These are phyloP conservation scores for Rhodomyrtus psidioides DNA, from an alignment of 441 rosid genomes.

Conservation along the genomic window DNA sequence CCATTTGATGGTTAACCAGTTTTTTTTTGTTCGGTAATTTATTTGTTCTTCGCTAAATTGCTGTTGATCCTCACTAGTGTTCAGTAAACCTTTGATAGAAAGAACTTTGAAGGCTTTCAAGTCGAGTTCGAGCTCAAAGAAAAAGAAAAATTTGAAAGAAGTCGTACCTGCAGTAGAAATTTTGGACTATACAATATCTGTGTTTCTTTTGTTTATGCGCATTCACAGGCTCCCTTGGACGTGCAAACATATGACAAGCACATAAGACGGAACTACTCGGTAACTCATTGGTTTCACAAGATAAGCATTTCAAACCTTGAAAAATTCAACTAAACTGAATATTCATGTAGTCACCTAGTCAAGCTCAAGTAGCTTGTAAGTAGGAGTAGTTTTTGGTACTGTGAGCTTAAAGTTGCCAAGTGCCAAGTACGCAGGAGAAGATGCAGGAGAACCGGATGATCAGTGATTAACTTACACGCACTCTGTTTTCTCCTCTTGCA, in stretches of 20 bases:
- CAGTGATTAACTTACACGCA: not conserved
- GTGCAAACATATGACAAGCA: not conserved
- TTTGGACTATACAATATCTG: not conserved
- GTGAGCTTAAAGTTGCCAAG: not conserved
- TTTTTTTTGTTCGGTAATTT: not conserved
- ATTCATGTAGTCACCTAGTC: not conserved
- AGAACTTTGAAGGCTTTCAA: not conserved
- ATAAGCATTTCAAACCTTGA: not conserved
- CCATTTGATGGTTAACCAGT: not conserved
- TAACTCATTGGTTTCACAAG: not conserved
- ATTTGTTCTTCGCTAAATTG: not conserved
- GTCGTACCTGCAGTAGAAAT: not conserved
- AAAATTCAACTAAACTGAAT: not conserved
- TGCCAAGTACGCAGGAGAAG: not conserved
- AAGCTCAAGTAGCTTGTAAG: not conserved
- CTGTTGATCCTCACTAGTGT: not conserved
- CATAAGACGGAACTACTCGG: not conserved
- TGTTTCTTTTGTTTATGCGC: not conserved
- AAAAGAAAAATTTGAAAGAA: not conserved
- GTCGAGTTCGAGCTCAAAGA: not conserved
- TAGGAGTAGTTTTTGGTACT: not conserved
- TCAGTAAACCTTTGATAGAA: not conserved
- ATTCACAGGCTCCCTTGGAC: not conserved
- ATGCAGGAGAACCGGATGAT: not conserved
- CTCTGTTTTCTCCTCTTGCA: slow-evolving; percentile 6